A percentile compares a stretch with the other conserved stretches of the same genome.
Conservation (phyloP, 331 rosid species). For the Stylosanthes scabra region DNA sequence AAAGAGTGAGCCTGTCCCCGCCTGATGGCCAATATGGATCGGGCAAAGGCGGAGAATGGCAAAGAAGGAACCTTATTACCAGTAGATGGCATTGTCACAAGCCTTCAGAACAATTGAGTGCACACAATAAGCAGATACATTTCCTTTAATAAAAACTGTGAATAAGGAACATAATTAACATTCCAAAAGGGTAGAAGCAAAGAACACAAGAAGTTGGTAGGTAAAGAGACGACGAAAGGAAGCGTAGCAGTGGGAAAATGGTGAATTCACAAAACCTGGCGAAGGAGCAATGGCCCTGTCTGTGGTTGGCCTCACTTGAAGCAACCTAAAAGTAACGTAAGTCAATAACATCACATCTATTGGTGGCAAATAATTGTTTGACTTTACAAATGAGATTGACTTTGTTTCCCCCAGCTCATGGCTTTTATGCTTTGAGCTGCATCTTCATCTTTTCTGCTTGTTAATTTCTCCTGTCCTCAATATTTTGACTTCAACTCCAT, state of each 20-base stretch:
- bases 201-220: constrained; percentile 4
- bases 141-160: neutral
- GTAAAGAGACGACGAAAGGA: neutral
- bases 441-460: neutral
- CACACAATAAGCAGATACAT: too few relatives aligned
- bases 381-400: neutral
- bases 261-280: constrained; percentile 62
- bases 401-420: too few relatives aligned
- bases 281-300: constrained; percentile 66
- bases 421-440: too few relatives aligned
- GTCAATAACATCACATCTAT: constrained; percentile 10
- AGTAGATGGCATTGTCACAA: constrained; percentile 60
- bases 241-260: constrained; percentile 32
- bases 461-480: constrained; percentile 1
- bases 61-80: constrained; percentile 65
- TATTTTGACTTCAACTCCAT: too few relatives aligned
- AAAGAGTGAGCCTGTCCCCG: constrained; percentile 71
- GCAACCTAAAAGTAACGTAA: neutral
- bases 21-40: constrained; percentile 66
- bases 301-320: constrained; percentile 48
- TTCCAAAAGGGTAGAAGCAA: too few relatives aligned
- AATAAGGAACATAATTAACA: constrained; percentile 34
- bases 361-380: too few relatives aligned
- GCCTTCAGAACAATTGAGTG: neutral
- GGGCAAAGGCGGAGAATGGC: constrained; percentile 57